Base-by-base conservation (phyloP, 2,329 filamentous ascomycete genomes). In the Claviceps cyperi region DNA sequence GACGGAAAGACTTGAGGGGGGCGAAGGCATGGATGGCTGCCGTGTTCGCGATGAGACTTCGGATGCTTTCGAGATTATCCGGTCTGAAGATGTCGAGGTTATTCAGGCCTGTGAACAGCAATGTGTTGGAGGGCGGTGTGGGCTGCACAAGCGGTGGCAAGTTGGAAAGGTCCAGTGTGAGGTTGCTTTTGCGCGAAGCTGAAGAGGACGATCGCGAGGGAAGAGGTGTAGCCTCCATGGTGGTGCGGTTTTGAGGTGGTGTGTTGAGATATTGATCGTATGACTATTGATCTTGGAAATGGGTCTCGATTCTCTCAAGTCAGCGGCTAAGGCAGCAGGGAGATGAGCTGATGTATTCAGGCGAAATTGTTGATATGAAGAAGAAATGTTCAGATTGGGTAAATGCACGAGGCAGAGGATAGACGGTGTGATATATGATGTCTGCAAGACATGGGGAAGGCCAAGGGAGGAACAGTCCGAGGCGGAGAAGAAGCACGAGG, bases 31-130 rank as follows among this genome's bases (percentile, higher is more conserved):
- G 82, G 55, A 91, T 80, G 47, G 80, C 74, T 2, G 84, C 83
- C n/a, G 81, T 79, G 47, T 76, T 66, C 60, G 77, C 71, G 64
- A 92, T 81, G 52, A 87, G 78, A 50, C 81, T 75, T 62, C 81
- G 82, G 59, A 91, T 85, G 53, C 77, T 80, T 59, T 84, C 77
- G 52, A 91, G 75, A 66, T 87, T 88, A 54, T 83, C 76, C 17
- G 84, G 73, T 52, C 78, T 73, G 74, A 91, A 92, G 69, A 88
- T 81, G 60, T 84, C 80, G 52, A 74, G 69, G 56, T 86, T 78
- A 61, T 81, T 71, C 53, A 92, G 78, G 69, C 88, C 88, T 59
- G 86, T 92, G 62, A 92, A 83, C 60, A 92, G 79, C 51, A 92
- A 80, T 0, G 86, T 92, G 71, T 92, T 92, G 57, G 83, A 85